Conservation (phyloP, 2,329 filamentous ascomycete species). For the Aspergillus latus region DNA sequence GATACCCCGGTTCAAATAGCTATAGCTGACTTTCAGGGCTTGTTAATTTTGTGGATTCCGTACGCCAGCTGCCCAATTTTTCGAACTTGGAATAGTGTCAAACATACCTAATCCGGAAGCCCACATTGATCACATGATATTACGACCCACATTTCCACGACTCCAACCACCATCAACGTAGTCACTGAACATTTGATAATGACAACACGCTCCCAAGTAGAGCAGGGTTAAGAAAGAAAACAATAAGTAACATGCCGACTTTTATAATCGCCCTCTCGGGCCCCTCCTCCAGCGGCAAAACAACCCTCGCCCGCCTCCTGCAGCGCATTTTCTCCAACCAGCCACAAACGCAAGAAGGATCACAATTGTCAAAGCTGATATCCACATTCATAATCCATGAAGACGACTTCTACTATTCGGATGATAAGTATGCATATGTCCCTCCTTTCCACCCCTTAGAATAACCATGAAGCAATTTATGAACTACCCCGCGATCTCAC, state of each 20-base stretch:
- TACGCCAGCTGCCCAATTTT: background rate
- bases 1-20: background rate
- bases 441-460: background rate
- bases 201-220: background rate
- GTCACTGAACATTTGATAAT: background rate
- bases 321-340: constrained; percentile 71
- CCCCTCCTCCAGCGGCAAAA: constrained; percentile 91
- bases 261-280: constrained; percentile 81
- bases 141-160: background rate
- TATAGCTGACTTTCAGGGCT: background rate
- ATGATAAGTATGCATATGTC: constrained; percentile 59
- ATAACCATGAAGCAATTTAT: no score
- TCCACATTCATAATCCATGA: constrained; percentile 77
- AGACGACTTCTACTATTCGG: constrained; percentile 91
- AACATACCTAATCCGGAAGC: constrained; percentile 5
- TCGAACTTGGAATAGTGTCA: background rate
- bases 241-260: constrained; percentile 6
- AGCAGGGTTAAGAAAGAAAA: background rate
- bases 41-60: background rate
- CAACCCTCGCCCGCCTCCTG: constrained; percentile 81
- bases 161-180: background rate
- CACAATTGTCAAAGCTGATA: constrained; percentile 7
- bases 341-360: background rate
- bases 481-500: no score
- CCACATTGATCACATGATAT: background rate